Evolutionary conservation across 129 eudicot species (phyloP), one percentile per base, ranked within the genome.

Genomic region (Helianthus annuus): DNA sequence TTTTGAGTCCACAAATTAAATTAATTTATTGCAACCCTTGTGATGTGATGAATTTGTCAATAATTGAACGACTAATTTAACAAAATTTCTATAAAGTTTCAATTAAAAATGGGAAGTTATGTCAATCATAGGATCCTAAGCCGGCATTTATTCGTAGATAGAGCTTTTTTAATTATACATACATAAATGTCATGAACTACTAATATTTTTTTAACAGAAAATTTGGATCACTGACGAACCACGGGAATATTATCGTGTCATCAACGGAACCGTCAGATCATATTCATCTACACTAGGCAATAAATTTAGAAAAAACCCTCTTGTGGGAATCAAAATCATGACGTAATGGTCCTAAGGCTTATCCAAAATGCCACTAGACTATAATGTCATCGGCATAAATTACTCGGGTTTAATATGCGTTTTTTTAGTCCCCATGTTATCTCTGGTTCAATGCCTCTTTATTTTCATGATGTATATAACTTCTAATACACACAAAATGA

Each of bases 31-130:
- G 27, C 27, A 59, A 29, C 9, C 29, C 24, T 24, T 24, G n/a
- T 57, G 63, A 57, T 22, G 7, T 22, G 63, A 57, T 3, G 63
- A 57, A 57, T 57, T 57, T 57, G 63, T 57, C 38, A 57, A 57
- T 22, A 57, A 57, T 57, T 57, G 38, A 57, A 19, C 36, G 17
- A 29, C 65, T 59, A 59, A 59, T 59, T 59, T 9, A 27, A 24
- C 6, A 10, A 27, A 27, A 27, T 29, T 17, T 27, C 29, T 6
- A 58, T 27, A 59, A 27, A 59, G 17, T n/a, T 13, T 29, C 24
- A 59, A 59, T 29, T 59, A 59, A 59, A 58, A 27, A 40, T 12
- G 40, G 42, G 64, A 58, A 59, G 39, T 59, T 59, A 59, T 27
- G 65, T 11, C 40, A 58, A 58, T 58, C 17, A 59, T 59, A 59